Conservation (phyloP, 306 rosid species). For the Corylus avellana region DNA sequence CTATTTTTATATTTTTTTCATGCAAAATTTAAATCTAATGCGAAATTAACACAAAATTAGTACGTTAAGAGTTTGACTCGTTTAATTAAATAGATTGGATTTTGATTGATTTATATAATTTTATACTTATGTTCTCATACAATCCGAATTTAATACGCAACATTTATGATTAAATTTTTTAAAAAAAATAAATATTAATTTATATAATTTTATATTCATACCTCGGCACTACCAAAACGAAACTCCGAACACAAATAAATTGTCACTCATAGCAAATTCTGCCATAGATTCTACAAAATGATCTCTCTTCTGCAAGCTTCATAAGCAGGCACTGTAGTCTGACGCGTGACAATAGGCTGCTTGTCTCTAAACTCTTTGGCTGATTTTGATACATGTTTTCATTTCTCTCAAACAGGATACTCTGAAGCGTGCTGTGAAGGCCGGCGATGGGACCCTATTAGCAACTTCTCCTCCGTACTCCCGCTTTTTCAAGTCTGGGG, state of each 20-base stretch:
- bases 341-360: too few relatives aligned
- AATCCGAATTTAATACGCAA: too few relatives aligned
- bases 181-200: too few relatives aligned
- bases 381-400: slow-evolving; percentile 8
- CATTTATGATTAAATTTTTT: too few relatives aligned
- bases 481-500: slow-evolving; percentile 58
- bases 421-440: slow-evolving; percentile 84
- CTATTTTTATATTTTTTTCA: slow-evolving; percentile 4
- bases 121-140: too few relatives aligned
- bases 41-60: too few relatives aligned
- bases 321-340: neutral
- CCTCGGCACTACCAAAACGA: too few relatives aligned
- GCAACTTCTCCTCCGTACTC: slow-evolving; percentile 96
- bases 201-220: too few relatives aligned
- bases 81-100: too few relatives aligned
- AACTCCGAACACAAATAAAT: too few relatives aligned
- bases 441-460: slow-evolving; percentile 83
- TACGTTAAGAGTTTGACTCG: too few relatives aligned
- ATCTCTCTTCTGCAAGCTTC: neutral
- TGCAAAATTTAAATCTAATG: neutral
- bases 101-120: too few relatives aligned
- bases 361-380: neutral
- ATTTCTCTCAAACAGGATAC: slow-evolving; percentile 63
- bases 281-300: slow-evolving; percentile 15
- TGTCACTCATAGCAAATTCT: neutral